Evolutionary conservation across 1,139 yeast genomes (phyloP), one percentile per base, ranked within the genome.

Genomic region (Yamadazyma dendronema): DNA sequence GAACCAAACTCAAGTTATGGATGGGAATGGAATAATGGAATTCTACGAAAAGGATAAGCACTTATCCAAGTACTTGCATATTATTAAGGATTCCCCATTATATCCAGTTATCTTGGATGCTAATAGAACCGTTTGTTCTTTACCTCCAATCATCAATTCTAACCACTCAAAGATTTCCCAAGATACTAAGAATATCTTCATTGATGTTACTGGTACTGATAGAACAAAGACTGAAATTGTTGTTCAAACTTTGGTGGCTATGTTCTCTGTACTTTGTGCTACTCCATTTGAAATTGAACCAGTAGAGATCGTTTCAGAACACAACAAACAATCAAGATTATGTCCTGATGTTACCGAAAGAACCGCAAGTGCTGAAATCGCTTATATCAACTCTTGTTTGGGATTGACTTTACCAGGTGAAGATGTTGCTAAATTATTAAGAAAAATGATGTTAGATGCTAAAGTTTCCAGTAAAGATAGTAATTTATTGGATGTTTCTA

Each of bases 141-240:
- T 94, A 69, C 99, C 99, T 35, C 99, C 99, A 47, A 85, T 94
- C 58, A 94, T 94, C 70, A 94, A 94, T 70, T 84, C 96, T 27
- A 84, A 94, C 56, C 87, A 76, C 57, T 84, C 96, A 39, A 94
- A 94, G 67, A 88, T 94, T 53, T 74, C 94, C 23, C 65, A 89
- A 48, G 74, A 87, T 45, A 90, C 98, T 43, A 81, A 71, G 53
- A 89, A 94, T 54, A 86, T 94, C 44, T 88, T 92, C 65, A 81
- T 94, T 53, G 99, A 94, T 50, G 79, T 89, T 41, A 90, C 98
- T 24, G 99, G 96, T 50, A 88, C 96, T 37, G 99, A 94, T 63
- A 84, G 70, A 63, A 89, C 97, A 46, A 90, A 92, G 66, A 82
- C 89, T 37, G 96, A 88, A 56, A 75, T 89, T 56, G 97, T 92